These are phyloP conservation scores for Styphnolobium japonicum DNA, from an alignment of 306 rosid species.

Conservation along the genomic window DNA sequence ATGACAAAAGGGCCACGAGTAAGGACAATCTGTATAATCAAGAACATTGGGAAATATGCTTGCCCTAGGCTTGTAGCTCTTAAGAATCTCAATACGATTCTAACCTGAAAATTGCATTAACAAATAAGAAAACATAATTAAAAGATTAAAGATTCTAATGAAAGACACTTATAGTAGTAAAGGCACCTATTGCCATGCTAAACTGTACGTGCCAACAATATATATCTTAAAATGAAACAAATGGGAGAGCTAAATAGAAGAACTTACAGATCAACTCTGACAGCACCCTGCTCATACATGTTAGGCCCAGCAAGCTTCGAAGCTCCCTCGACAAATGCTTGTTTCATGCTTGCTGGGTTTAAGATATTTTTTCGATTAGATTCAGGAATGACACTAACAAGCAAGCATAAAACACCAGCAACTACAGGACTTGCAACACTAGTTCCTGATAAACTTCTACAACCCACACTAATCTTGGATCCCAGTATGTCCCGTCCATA, in stretches of 20 bases:
- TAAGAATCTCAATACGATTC: constrained; percentile 87
- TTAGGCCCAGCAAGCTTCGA: constrained; percentile 84
- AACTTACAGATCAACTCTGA: constrained; percentile 94
- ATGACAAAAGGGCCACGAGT: constrained; percentile 96
- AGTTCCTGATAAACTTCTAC: constrained; percentile 97
- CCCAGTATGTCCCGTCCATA: constrained; percentile 99
- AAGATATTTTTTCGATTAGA: constrained; percentile 56
- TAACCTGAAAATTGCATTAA: constrained; percentile 60
- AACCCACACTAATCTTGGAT: constrained; percentile 88
- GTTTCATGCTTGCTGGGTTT: constrained; percentile 99
- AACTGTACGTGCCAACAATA: no score
- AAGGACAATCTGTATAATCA: constrained; percentile 92
- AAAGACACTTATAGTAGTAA: background rate
- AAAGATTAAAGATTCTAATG: background rate
- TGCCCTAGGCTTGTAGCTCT: constrained; percentile 84
- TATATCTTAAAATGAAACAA: constrained; percentile 12
- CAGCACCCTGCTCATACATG: constrained; percentile 98
- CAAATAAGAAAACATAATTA: constrained; percentile 17
- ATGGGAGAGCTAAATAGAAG: constrained; percentile 2
- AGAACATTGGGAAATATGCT: constrained; percentile 88
- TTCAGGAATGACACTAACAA: constrained; percentile 90
- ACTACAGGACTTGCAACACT: constrained; percentile 99
- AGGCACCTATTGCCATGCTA: background rate
- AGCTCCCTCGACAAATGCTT: constrained; percentile 98
- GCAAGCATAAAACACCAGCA: constrained; percentile 95